phyloP scores from a whole-genome alignment of 208 protist species.

The Ichthyophonus hoferi region DNA sequence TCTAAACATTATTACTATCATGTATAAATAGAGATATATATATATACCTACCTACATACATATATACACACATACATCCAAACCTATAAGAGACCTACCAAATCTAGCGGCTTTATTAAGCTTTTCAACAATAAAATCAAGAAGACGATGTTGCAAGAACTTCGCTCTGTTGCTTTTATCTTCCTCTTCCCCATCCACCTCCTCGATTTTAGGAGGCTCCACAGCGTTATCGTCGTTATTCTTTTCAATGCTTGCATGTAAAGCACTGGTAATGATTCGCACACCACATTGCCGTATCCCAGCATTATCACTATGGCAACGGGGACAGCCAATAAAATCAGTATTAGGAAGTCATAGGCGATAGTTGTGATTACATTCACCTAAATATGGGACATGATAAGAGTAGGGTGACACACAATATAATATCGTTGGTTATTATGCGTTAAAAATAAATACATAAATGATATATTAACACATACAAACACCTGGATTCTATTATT shows the following conservation, averaged over 20 bases:
- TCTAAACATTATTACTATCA: too few species aligned
- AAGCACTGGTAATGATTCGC: neutral
- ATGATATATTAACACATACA: too few species aligned
- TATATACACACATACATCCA: neutral
- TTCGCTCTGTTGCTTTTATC: too few species aligned
- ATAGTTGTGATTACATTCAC: neutral
- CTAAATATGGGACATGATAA: neutral
- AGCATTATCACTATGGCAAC: neutral
- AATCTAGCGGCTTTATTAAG: neutral
- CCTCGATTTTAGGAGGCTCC: neutral
- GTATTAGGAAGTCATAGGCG: neutral
- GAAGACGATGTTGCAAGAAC: neutral
- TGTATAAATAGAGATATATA: neutral
- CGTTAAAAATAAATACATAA: neutral
- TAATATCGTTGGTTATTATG: neutral
- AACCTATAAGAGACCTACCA: neutral
- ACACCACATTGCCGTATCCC: neutral
- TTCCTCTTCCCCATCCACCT: neutral
- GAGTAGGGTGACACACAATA: neutral
- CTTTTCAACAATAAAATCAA: neutral
- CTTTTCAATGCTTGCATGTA: neutral
- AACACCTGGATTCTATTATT: too few species aligned
- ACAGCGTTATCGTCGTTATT: neutral
- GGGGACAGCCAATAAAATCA: neutral
- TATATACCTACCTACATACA: neutral